Evolutionary conservation across 352 stramenopile species (phyloP).

Genomic region (Stephanocyclus meneghinianus): DNA sequence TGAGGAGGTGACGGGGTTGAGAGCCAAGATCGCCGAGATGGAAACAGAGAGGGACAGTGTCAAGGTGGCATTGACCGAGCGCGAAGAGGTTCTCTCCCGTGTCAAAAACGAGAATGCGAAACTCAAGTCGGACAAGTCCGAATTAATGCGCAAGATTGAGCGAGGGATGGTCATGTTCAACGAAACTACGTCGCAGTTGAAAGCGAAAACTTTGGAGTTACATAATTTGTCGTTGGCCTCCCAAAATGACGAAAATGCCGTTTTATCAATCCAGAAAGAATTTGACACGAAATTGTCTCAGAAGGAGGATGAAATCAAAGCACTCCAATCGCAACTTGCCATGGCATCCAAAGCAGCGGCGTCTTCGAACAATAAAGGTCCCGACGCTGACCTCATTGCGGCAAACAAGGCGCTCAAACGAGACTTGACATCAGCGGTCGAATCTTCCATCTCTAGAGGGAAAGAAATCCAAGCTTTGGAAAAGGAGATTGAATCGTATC

Average conservation of each 20-base stretch:
- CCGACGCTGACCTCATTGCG: conserved; percentile 8
- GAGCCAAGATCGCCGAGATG: not conserved
- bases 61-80: not conserved
- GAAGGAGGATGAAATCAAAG: conserved; percentile 9
- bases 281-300: conserved; percentile 8
- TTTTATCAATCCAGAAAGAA: not conserved
- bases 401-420: conserved; percentile 15
- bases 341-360: not conserved
- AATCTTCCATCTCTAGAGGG: conserved; percentile 12
- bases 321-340: conserved; percentile 8
- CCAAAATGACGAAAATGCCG: not conserved
- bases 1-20: conserved; percentile 15
- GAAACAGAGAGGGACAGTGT: not conserved
- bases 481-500: conserved; percentile 11
- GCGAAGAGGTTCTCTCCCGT: conserved; percentile 6
- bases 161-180: conserved; percentile 20
- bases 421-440: conserved; percentile 16
- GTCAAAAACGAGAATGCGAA: conserved; percentile 24
- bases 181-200: conserved; percentile 14
- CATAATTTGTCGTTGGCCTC: conserved; percentile 1
- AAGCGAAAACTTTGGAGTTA: conserved; percentile 24
- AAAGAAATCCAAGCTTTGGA: conserved; percentile 20
- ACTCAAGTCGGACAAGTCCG: conserved; percentile 25
- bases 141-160: conserved; percentile 23
- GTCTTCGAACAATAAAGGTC: not conserved